Base-by-base conservation (phyloP, 2,329 filamentous ascomycete species). In the Grosmannia huntii region DNA sequence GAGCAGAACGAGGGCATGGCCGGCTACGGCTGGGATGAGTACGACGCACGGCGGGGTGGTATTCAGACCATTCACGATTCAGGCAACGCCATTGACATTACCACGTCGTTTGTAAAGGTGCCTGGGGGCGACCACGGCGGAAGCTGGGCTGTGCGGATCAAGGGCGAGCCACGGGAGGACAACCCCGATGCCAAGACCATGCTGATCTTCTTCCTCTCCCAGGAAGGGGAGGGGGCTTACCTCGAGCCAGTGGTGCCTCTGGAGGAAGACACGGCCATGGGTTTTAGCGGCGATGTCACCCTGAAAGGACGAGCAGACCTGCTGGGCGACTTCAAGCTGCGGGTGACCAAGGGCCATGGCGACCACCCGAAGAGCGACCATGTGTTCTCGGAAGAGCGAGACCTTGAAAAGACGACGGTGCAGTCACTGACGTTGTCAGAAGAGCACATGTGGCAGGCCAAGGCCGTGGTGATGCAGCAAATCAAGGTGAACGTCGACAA, bases 1-100 rank as follows among this genome's bases (percentile, higher is more conserved):
- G 94, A 97, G 71, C 94, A 99, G 70, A 83, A 94, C 70, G 90
- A 95, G 69, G 87, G 87, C 63, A 95, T 99, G 80, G 87, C 84
- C 53, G 92, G 92, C 58, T 99, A 99, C 70, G 94, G 94, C 62
- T 99, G 94, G 94, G 91, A 97, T 66, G 89, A 95, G 69, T 99
- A 95, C 70, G 94, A 99, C 72, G 85, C 90, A 25, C 81, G 94
- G 59, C 86, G 80, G 59, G 94, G 94, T 62, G 94, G 94, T 58
- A 79, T 88, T 25, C 90, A 99, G 72, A 88, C 87, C 0, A 92
- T 99, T 60, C 90, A 95, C 68, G 94, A 99, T 70, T 84, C 85
- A 57, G 86, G 82, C 54, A 99, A 99, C 72, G 82, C 81, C 59
- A 80, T 99, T 64, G 91, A 97, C 72, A 81, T 99, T 62, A 95